Percentiles rank a stretch among this genome's conserved stretches.
These are phyloP conservation scores for Oryza rufipogon DNA, from an alignment of 176 grass and related monocot genomes.

Conservation along the genomic window DNA sequence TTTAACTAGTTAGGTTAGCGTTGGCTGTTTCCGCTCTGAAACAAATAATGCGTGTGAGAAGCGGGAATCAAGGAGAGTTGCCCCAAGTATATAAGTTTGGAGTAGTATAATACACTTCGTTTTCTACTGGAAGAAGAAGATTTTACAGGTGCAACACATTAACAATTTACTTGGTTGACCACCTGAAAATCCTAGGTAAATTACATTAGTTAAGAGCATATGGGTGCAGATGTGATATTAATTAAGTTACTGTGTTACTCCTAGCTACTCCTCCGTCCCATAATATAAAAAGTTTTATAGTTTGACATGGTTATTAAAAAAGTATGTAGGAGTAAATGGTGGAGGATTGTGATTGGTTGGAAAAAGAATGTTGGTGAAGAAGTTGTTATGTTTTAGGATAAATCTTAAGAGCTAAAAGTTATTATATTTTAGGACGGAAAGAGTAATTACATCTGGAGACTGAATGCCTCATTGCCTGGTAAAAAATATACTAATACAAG, in stretches of 20 bases:
- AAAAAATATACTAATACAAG: background rate
- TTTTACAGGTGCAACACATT: background rate
- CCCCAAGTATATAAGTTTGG: background rate
- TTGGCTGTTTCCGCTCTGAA: conserved; percentile 14
- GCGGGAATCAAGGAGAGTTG: conserved; percentile 51
- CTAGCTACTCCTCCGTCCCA: background rate
- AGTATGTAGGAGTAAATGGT: no score
- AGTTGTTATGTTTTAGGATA: no score
- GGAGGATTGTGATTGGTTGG: no score
- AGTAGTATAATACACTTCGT: background rate
- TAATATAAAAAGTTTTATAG: no score
- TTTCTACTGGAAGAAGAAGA: background rate
- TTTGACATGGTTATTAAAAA: no score
- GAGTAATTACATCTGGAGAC: background rate
- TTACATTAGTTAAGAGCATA: background rate
- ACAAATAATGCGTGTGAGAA: conserved; percentile 34
- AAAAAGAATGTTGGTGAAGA: no score
- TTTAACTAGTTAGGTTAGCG: conserved; percentile 12
- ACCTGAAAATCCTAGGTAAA: background rate
- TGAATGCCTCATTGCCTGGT: background rate
- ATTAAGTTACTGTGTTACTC: background rate
- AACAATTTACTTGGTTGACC: background rate
- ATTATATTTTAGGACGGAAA: no score
- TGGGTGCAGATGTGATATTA: background rate
- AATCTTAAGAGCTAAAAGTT: no score